Percentiles rank a stretch among this genome's conserved stretches.
Conservation (phyloP, 140 eudicot species). For the Stevia rebaudiana region DNA sequence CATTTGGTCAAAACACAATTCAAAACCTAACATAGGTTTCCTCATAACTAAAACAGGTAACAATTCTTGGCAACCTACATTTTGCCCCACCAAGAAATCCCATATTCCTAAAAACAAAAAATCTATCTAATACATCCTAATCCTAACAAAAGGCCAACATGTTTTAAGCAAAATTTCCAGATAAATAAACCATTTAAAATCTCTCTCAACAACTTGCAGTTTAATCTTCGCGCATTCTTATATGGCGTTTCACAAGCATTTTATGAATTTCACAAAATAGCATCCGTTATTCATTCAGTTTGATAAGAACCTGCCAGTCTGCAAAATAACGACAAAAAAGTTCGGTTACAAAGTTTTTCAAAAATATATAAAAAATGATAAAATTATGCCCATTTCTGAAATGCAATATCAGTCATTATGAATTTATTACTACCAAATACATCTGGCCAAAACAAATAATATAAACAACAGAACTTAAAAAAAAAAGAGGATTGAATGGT, state of each 20-base stretch:
- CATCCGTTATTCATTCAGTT: background rate
- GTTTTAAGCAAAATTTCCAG: slow-evolving; percentile 16
- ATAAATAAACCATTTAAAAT: background rate
- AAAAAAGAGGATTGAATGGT: too few species aligned
- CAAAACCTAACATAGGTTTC: slow-evolving; percentile 26
- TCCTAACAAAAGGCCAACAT: slow-evolving; percentile 14
- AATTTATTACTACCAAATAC: background rate
- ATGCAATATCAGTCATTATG: background rate
- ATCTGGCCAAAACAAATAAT: background rate
- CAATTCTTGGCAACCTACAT: slow-evolving; percentile 38
- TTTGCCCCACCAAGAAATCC: slow-evolving; percentile 35
- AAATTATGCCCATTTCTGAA: background rate
- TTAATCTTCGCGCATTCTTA: background rate
- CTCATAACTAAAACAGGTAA: slow-evolving; percentile 27
- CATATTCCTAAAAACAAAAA: slow-evolving; percentile 16
- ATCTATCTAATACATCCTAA: slow-evolving; percentile 34
- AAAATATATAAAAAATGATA: background rate
- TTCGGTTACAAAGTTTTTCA: background rate
- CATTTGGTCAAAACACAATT: slow-evolving; percentile 14
- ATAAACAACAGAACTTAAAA: too few species aligned
- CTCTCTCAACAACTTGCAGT: background rate
- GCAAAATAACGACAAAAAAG: background rate
- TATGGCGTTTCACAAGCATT: slow-evolving; percentile 14
- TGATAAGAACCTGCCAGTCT: slow-evolving; percentile 8
- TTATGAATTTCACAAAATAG: background rate